These are phyloP conservation scores for Chernovozyma sophiae-reginae DNA, from an alignment of 1,139 yeast genomes.

Conservation along the genomic window DNA sequence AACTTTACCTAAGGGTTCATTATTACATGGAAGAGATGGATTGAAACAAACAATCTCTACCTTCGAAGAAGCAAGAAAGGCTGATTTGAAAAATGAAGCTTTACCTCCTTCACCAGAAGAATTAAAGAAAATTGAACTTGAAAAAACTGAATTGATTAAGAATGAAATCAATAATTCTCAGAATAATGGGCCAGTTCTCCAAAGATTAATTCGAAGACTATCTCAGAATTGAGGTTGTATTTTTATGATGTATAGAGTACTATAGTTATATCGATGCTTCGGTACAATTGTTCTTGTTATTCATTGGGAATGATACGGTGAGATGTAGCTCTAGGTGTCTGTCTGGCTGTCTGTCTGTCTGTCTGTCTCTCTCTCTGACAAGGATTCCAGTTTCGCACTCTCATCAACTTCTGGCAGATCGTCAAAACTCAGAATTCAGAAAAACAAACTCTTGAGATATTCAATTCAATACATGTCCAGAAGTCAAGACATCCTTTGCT, in stretches of 20 bases:
- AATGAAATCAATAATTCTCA: conserved; percentile 42
- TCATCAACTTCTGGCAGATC: no score
- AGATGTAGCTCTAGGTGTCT: no score
- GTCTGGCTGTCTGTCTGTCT: no score
- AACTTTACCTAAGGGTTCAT: conserved; percentile 78
- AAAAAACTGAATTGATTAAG: conserved; percentile 36
- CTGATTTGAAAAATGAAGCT: conserved; percentile 82
- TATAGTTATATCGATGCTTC: not conserved
- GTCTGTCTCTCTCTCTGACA: no score
- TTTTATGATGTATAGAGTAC: no score
- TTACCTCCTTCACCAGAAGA: conserved; percentile 81
- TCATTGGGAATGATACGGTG: not conserved
- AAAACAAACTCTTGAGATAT: no score
- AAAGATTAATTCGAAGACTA: conserved; percentile 38
- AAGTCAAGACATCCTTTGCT: no score
- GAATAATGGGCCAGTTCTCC: conserved; percentile 36
- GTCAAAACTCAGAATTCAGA: no score
- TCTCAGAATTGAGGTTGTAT: conserved; percentile 26
- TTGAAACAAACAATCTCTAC: conserved; percentile 63
- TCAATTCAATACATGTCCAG: no score
- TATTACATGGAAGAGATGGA: conserved; percentile 80
- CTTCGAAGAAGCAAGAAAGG: conserved; percentile 81
- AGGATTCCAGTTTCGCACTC: no score
- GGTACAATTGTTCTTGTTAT: not conserved
- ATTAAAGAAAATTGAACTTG: conserved; percentile 41